These are phyloP conservation scores for Cucurbita pepo DNA, from an alignment of 306 rosid species.

Conservation along the genomic window DNA sequence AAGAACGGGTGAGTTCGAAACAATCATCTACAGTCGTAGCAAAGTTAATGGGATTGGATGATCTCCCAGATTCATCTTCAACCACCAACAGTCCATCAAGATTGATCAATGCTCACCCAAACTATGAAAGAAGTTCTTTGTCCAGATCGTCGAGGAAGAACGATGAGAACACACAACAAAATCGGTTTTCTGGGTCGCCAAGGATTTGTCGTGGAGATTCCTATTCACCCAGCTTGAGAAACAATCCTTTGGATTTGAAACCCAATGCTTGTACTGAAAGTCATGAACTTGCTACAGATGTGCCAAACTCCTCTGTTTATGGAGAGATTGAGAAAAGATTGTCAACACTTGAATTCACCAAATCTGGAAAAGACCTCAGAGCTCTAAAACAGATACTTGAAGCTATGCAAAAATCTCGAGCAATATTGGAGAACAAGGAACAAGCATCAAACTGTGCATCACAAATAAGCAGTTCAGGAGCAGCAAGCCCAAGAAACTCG, in stretches of 20 bases:
- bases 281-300: conserved; percentile 25
- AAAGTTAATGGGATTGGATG: conserved; percentile 79
- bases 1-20: conserved; percentile 39
- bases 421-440: conserved; percentile 26
- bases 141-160: conserved; percentile 18
- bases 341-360: conserved; percentile 71
- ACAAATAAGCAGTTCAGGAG: conserved; percentile 18
- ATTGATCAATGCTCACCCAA: conserved; percentile 7
- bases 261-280: conserved; percentile 17
- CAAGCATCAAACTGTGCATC: conserved; percentile 32
- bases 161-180: conserved; percentile 24
- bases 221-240: conserved; percentile 18
- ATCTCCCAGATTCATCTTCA: conserved; percentile 27
- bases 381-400: conserved; percentile 88
- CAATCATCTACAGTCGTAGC: conserved; percentile 52
- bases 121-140: conserved; percentile 15
- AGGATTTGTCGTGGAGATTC: conserved; percentile 15
- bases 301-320: conserved; percentile 41
- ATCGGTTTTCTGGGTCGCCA: conserved; percentile 19
- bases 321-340: conserved; percentile 81
- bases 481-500: conserved; percentile 28
- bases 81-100: conserved; percentile 17
- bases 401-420: conserved; percentile 65
- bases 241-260: conserved; percentile 23
- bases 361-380: conserved; percentile 87